A percentile compares a stretch with the other conserved stretches of the same genome.
Evolutionary conservation across 306 rosid genomes (phyloP).

Genomic region (Adenanthera pavonina): DNA sequence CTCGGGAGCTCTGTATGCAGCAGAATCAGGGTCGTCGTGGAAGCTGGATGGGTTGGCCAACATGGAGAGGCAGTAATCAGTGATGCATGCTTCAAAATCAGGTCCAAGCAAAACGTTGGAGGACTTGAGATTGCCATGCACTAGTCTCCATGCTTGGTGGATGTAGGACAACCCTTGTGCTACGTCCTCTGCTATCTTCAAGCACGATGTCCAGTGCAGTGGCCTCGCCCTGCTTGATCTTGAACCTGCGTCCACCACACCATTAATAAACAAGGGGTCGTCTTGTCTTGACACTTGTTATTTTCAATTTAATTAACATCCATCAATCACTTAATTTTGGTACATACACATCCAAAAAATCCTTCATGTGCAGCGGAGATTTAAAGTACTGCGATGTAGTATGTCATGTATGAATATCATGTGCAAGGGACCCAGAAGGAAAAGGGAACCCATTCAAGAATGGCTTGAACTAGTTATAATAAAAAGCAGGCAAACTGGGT

Average conservation of each 20-base stretch:
- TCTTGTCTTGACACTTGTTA: neutral
- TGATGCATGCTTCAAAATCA: constrained; percentile 81
- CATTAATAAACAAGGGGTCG: constrained; percentile 23
- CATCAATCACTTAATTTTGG: constrained; percentile 4
- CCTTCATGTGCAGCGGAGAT: constrained; percentile 1
- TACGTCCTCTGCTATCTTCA: constrained; percentile 91
- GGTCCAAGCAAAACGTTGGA: constrained; percentile 86
- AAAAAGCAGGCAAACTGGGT: constrained; percentile 29
- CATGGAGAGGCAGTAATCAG: constrained; percentile 80
- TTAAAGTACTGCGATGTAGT: neutral
- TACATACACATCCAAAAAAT: neutral
- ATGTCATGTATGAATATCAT: neutral
- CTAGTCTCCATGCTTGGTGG: constrained; percentile 95
- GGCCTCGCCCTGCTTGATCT: constrained; percentile 85
- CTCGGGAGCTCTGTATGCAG: constrained; percentile 79
- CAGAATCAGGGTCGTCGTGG: constrained; percentile 48
- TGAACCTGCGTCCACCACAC: constrained; percentile 57
- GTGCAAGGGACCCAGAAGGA: constrained; percentile 31
- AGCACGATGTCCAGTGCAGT: constrained; percentile 93
- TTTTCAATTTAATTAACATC: neutral
- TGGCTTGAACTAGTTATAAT: constrained; percentile 7
- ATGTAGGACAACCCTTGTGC: constrained; percentile 94
- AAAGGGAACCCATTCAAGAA: neutral
- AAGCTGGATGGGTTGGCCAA: constrained; percentile 45
- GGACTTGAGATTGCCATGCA: constrained; percentile 92